phyloP scores from a whole-genome alignment of 2,329 filamentous ascomycete species.

The Microcera coccophila region DNA sequence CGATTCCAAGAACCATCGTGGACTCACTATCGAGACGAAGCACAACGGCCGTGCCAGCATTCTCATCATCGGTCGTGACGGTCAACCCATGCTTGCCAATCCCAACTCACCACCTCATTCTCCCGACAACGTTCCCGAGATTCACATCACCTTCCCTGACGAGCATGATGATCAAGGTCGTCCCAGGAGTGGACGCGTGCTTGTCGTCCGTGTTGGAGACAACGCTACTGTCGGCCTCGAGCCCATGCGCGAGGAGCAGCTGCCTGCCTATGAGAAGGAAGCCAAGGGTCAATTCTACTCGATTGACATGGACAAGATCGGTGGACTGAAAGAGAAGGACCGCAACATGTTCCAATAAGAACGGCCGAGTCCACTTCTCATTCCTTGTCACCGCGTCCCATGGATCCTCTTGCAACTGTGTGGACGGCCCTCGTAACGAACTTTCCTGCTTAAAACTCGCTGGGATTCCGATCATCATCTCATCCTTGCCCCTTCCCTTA shows the following conservation, averaged over 20 bases:
- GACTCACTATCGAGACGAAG: slow-evolving; percentile 56
- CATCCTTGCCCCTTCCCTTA: slow-evolving; percentile 12
- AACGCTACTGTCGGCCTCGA: slow-evolving; percentile 81
- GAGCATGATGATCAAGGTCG: slow-evolving; percentile 85
- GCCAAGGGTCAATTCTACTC: slow-evolving; percentile 80
- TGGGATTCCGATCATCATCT: slow-evolving; percentile 16
- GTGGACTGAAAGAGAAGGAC: slow-evolving; percentile 89
- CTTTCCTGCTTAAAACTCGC: slow-evolving; percentile 13
- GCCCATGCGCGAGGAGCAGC: slow-evolving; percentile 72
- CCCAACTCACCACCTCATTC: slow-evolving; percentile 71
- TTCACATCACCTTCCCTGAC: slow-evolving; percentile 96
- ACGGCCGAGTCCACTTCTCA: slow-evolving; percentile 7
- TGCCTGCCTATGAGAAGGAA: slow-evolving; percentile 86
- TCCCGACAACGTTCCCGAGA: slow-evolving; percentile 84
- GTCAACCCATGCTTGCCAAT: slow-evolving; percentile 69
- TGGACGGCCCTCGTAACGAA: slow-evolving; percentile 20
- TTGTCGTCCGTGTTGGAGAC: slow-evolving; percentile 88
- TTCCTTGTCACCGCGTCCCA: slow-evolving; percentile 21
- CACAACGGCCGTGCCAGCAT: slow-evolving; percentile 61
- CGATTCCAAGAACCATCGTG: slow-evolving; percentile 53
- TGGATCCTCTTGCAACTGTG: slow-evolving; percentile 24
- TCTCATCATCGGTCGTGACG: slow-evolving; percentile 75
- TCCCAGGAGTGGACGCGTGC: slow-evolving; percentile 78
- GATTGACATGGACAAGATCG: slow-evolving; percentile 90
- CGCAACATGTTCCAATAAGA: slow-evolving; percentile 36